Base-by-base conservation (phyloP, 768 basidiomycete species). In the Sutorius australiensis region DNA sequence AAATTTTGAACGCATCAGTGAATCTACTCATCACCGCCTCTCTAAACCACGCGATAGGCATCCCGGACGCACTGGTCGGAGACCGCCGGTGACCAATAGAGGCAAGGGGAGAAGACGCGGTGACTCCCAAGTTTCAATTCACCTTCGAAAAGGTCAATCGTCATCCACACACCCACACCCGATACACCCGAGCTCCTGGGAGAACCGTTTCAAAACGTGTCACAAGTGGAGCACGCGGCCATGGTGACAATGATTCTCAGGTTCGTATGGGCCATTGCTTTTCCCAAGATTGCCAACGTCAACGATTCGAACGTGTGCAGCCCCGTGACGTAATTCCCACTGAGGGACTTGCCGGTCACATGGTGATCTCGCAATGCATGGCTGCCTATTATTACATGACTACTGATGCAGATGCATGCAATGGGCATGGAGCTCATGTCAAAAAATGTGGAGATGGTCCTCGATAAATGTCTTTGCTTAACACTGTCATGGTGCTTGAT, bases 131-230 rank as follows among this genome's bases (percentile, higher is more conserved):
- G n/a, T 16, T 27, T 17, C 40, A 39, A 27, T 27, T 17, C 27
- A 40, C 13, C 32, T 44, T 44, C 51, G 32, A 48, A 55, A 60
- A 46, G 31, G 27, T 34, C 48, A 49, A 21, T 37, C 28, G 37
- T 24, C 21, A 37, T 8, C 37, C 39, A 39, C 33, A 8, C 17
- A 19, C 16, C n/a, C 24, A 12, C 27, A 36, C 38, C 36, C 36
- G 36, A 0, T 3, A n/a, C 8, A 33, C 30, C 10, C 45, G 30
- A 19, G 17, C 27, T 8, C 17, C 37, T 21, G 56, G 47, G 56
- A 49, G 36, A 51, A 38, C 32, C 9, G 47, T 55, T 54, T 63
- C 52, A 51, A 17, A 50, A 60, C 33, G 19, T 48, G 53, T 50
- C 38, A 28, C 50, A 59, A 31, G 46, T 30, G n/a, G 45, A 43